These are phyloP conservation scores for Scedosporium aurantiacum DNA, from an alignment of 2,329 filamentous ascomycete genomes.

Conservation along the genomic window DNA sequence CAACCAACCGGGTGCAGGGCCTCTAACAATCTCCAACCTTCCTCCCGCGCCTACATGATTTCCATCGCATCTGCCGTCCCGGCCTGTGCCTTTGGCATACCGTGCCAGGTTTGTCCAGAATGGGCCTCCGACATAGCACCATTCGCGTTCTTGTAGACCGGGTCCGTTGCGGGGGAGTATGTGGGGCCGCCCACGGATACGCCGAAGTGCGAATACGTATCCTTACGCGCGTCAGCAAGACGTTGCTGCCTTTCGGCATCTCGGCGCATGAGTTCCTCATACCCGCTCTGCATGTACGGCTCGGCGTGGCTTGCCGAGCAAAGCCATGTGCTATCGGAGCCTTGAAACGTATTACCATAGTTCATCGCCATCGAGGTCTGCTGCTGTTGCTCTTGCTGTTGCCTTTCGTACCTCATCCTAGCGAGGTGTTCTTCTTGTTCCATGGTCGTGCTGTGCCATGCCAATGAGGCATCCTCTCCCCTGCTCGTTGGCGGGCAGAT, in stretches of 20 bases:
- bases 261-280: slow-evolving; percentile 55
- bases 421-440: slow-evolving; percentile 51
- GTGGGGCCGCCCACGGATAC: slow-evolving; percentile 5
- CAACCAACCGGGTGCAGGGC: not conserved
- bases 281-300: slow-evolving; percentile 77
- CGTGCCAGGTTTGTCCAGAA: not conserved
- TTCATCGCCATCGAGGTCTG: slow-evolving; percentile 6
- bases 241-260: slow-evolving; percentile 40
- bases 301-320: slow-evolving; percentile 42
- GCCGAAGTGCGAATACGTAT: slow-evolving; percentile 5
- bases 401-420: slow-evolving; percentile 44
- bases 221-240: slow-evolving; percentile 4
- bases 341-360: slow-evolving; percentile 36
- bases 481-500: slow-evolving; percentile 59
- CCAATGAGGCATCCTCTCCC: slow-evolving; percentile 40
- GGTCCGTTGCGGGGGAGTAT: slow-evolving; percentile 52
- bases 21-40: not conserved
- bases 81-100: not conserved
- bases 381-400: slow-evolving; percentile 21
- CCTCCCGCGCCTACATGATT: slow-evolving; percentile 2
- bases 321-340: slow-evolving; percentile 42
- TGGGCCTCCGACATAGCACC: not conserved
- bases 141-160: slow-evolving; percentile 46
- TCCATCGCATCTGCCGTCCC: slow-evolving; percentile 8
- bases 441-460: slow-evolving; percentile 41